A percentile compares a stretch with the other conserved stretches of the same genome.
Conservation (phyloP, 805 yeast species). For the Cyberlindnera maclurae region DNA sequence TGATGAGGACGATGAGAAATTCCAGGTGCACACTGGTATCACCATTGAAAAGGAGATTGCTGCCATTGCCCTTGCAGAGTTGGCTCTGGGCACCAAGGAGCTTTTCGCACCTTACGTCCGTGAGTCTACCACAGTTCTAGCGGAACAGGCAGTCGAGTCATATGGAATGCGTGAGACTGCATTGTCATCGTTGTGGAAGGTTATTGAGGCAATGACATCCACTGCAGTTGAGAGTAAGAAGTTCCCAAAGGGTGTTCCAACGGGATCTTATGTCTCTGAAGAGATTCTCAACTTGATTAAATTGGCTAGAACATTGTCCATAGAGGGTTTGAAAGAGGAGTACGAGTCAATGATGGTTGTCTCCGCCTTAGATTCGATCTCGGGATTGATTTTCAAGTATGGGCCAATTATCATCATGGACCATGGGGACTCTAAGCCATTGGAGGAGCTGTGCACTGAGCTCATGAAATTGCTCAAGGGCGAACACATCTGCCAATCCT, state of each 20-base stretch:
- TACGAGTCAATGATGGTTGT: conserved; percentile 79
- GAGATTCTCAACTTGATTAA: conserved; percentile 52
- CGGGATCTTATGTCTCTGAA: conserved; percentile 51
- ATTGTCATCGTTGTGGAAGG: conserved; percentile 73
- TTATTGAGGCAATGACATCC: conserved; percentile 61
- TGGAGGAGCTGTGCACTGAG: conserved; percentile 65
- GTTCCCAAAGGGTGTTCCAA: conserved; percentile 59
- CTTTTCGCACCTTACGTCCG: conserved; percentile 75
- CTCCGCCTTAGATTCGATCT: conserved; percentile 64
- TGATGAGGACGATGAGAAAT: conserved; percentile 59
- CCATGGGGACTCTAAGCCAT: conserved; percentile 44
- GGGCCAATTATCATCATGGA: conserved; percentile 70
- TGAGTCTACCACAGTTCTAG: conserved; percentile 52
- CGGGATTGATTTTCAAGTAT: conserved; percentile 57
- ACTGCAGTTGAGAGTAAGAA: conserved; percentile 42
- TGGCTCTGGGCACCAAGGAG: conserved; percentile 80
- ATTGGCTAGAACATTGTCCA: conserved; percentile 60
- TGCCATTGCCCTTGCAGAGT: conserved; percentile 81
- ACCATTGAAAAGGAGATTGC: conserved; percentile 95
- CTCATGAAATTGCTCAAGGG: conserved; percentile 69
- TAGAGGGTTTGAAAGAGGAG: conserved; percentile 64
- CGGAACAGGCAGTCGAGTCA: conserved; percentile 74
- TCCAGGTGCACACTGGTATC: conserved; percentile 89
- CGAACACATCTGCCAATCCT: conserved; percentile 77
- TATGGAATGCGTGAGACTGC: conserved; percentile 91